Percentiles rank a stretch among this genome's conserved stretches.
Conservation (phyloP, 2,329 filamentous ascomycete species). For the Fusarium proliferatum region DNA sequence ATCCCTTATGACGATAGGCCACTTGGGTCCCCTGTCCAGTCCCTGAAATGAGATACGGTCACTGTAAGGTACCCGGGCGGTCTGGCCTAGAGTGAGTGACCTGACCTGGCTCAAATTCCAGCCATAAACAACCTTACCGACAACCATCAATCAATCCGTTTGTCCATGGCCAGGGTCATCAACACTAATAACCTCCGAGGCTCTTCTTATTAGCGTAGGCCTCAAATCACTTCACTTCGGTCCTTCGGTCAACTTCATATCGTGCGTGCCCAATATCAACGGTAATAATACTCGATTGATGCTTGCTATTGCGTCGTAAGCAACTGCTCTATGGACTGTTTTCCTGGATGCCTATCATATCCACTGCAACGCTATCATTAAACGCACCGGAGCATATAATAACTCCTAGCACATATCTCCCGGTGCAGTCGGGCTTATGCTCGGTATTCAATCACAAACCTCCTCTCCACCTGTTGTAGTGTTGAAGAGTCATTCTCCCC, state of each 20-base stretch:
- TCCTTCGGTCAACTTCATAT: neutral
- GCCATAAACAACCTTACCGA: neutral
- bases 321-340: neutral
- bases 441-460: slow-evolving; percentile 81
- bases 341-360: neutral
- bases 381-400: neutral
- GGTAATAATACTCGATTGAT: slow-evolving; percentile 14
- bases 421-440: slow-evolving; percentile 31
- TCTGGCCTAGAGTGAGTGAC: neutral
- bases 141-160: slow-evolving; percentile 1
- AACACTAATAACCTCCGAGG: slow-evolving; percentile 12
- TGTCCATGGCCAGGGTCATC: neutral
- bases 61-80: slow-evolving; percentile 36
- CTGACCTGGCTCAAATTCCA: slow-evolving; percentile 28
- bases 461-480: slow-evolving; percentile 78
- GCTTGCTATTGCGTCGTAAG: slow-evolving; percentile 5
- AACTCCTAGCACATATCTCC: slow-evolving; percentile 7
- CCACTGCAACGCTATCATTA: slow-evolving; percentile 18
- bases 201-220: neutral
- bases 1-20: slow-evolving; percentile 17
- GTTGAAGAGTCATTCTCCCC: slow-evolving; percentile 80
- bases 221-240: slow-evolving; percentile 6
- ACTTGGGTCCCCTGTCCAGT: slow-evolving; percentile 23
- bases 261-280: neutral
- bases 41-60: slow-evolving; percentile 36